Percentiles rank a stretch among this genome's conserved stretches.
Evolutionary conservation across 2,329 filamentous ascomycete species (phyloP).

Genomic region (Aphanocladium album): DNA sequence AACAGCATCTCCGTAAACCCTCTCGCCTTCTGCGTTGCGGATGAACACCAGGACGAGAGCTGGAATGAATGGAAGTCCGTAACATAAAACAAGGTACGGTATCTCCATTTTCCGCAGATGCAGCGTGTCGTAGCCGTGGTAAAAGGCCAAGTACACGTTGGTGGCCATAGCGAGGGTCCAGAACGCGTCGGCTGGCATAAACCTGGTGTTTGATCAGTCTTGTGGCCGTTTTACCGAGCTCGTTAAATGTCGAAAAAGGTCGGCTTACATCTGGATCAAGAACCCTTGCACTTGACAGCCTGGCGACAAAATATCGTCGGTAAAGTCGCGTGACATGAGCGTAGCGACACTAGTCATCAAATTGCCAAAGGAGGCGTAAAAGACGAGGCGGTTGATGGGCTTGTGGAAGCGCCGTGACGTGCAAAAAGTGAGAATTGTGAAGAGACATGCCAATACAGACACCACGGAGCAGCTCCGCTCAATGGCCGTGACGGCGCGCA

Average conservation of each 20-base stretch:
- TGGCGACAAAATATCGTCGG: slow-evolving; percentile 42
- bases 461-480: slow-evolving; percentile 67
- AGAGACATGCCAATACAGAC: slow-evolving; percentile 63
- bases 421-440: slow-evolving; percentile 68
- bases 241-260: not conserved
- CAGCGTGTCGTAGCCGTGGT: slow-evolving; percentile 62
- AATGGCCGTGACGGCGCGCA: slow-evolving; percentile 53
- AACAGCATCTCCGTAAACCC: slow-evolving; percentile 68
- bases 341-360: slow-evolving; percentile 72
- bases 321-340: slow-evolving; percentile 61
- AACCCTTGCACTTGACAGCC: slow-evolving; percentile 71
- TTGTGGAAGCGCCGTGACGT: slow-evolving; percentile 67
- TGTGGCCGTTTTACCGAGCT: not conserved
- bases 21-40: slow-evolving; percentile 41
- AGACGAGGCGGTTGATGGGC: slow-evolving; percentile 80
- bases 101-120: slow-evolving; percentile 64
- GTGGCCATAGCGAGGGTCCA: slow-evolving; percentile 79
- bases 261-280: slow-evolving; percentile 71
- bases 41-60: slow-evolving; percentile 65
- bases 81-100: slow-evolving; percentile 64
- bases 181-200: slow-evolving; percentile 68
- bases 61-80: slow-evolving; percentile 68
- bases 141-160: slow-evolving; percentile 83
- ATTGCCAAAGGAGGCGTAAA: slow-evolving; percentile 79
- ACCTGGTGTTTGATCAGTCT: slow-evolving; percentile 44